phyloP scores from a whole-genome alignment of 2,329 filamentous ascomycete genomes.

The Colletotrichum tropicale region DNA sequence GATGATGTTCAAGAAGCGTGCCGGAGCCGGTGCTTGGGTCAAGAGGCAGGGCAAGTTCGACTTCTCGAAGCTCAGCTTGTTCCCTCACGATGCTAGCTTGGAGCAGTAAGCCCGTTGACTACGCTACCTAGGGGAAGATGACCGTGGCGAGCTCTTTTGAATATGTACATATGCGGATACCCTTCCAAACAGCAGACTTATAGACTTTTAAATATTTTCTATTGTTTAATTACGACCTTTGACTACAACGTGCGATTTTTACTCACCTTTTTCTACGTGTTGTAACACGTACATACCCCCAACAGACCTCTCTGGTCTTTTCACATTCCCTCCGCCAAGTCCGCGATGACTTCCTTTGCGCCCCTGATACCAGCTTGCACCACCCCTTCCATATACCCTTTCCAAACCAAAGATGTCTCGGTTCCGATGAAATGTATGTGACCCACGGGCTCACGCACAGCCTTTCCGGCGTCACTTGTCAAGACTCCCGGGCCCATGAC shows the following conservation, averaged over 20 bases:
- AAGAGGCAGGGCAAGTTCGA: background rate
- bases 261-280: background rate
- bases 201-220: background rate
- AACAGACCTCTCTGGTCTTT: fast-evolving
- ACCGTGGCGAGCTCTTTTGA: background rate
- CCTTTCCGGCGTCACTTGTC: background rate
- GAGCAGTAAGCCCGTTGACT: background rate
- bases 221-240: background rate
- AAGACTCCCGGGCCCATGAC: background rate
- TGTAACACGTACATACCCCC: background rate
- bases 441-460: background rate
- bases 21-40: background rate
- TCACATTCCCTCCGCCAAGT: background rate
- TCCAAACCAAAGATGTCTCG: background rate
- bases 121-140: background rate
- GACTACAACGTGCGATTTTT: fast-evolving
- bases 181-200: background rate
- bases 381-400: background rate
- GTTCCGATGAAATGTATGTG: background rate
- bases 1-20: conserved; percentile 14
- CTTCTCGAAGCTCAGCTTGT: conserved; percentile 6
- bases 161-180: background rate
- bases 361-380: background rate
- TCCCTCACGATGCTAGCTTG: background rate
- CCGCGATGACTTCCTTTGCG: background rate